Evolutionary conservation across 83 land plant species (phyloP), one percentile per base, ranked within the genome.

Genomic region (Picea abies): DNA sequence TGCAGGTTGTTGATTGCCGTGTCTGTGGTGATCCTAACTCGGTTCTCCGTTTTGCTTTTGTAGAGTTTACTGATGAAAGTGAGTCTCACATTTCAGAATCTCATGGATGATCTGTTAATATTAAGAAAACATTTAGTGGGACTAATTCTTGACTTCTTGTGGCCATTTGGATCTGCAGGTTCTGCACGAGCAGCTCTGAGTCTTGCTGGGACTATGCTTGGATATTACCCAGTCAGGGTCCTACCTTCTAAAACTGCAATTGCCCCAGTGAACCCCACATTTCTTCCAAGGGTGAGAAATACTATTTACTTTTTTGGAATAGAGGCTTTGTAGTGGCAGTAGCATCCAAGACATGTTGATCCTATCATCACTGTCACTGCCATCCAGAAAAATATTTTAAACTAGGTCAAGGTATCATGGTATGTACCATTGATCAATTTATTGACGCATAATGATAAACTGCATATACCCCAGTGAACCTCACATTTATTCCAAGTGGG

Each of bases 21-120:
- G 87, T 97, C 5, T 97, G 99, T 81, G 99, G 99, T 56, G 99
- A 97, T 85, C 97, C 99, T 8, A 97, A 97, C 76, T 97, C 98
- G 10, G 93, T 96, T 78, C 96, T 97, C 47, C 95, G 97, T 68
- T 97, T 97, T 93, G 99, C 99, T 26, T 97, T 97, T 79, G 88
- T 97, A 69, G 98, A 97, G 84, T 97, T 97, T 69, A 91, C 94
- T 66, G 93, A 93, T 89, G 98, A 96, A 86, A 85, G 99, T 97
- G 92, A 88, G 90, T 82, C 23, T 37, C 23, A 41, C 75, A 11
- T 52, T 52, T 52, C 58, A 52, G 58, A 11, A 52, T 11, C 10
- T 63, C 23, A 63, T 63, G 23, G 7, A 63, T n/a, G 23, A 63
- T 63, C 9, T 63, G 65, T 16, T 62, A 19, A 62, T 14, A 17